Evolutionary conservation across 2,329 filamentous ascomycete species (phyloP), one percentile per base, ranked within the genome.

Genomic region (Aspergillus luchuensis): DNA sequence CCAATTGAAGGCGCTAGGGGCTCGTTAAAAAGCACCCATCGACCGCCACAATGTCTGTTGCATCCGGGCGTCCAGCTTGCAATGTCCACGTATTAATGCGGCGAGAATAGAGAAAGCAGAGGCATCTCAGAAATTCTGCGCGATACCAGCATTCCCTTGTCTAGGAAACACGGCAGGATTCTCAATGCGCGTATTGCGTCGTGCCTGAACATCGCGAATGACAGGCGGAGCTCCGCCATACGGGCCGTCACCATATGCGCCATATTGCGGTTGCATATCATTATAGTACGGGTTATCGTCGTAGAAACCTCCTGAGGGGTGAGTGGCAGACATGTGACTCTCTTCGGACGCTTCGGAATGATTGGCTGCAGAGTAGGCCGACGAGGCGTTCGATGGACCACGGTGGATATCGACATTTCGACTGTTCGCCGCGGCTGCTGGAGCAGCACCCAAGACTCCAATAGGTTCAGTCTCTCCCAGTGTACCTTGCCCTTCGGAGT

Each of bases 111-210:
- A 21, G 33, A 8, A 28, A 45, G 15, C n/a, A 8, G 15, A 33
- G 15, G 5, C 6, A 33, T 8, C 19, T 65, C 86, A 98, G 71
- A 99, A 99, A 78, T 99, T 99, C 79, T 98, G 95, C 33, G 95
- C 91, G 71, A 99, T 97, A 61, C 95, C 95, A 41, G 91, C 91
- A 70, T 91, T 96, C 36, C 86, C 87, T 80, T 96, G 92, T 73
- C 96, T 91, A 10, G 94, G 93, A 71, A 91, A 96, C 64, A 95
- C 91, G 48, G 91, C 87, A 2, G 92, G 89, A 74, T 90, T 96
- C 80, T 98, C 93, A 71, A 99, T 98, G 63, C 93, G 87, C 11
- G 95, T 97, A 79, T 97, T 97, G 66, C 95, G 87, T 68, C 95
- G 84, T 28, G 95, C 95, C 65, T 90, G 89, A 66, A 98, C 95